These are phyloP conservation scores for Entomortierella lignicola DNA, from an alignment of 192 early-diverging fungal species.

Conservation along the genomic window DNA sequence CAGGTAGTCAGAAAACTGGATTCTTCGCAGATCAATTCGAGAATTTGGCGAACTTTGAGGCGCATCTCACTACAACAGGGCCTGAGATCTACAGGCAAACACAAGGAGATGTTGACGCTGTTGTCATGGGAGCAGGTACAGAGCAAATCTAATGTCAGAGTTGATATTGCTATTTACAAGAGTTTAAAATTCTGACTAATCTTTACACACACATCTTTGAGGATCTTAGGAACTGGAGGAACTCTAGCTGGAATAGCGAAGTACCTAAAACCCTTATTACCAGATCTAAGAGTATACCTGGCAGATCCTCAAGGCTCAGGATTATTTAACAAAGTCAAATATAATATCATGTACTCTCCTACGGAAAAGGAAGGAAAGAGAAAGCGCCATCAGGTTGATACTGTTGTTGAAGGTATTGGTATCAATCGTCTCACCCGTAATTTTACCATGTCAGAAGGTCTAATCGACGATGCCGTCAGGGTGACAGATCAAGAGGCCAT, in stretches of 20 bases:
- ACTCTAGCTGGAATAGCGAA: conserved; percentile 91
- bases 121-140: conserved; percentile 89
- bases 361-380: conserved; percentile 91
- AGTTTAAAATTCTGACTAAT: too few relatives aligned
- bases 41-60: conserved; percentile 84
- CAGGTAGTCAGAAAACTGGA: conserved; percentile 47
- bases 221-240: conserved; percentile 80
- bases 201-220: not conserved
- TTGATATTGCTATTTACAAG: too few relatives aligned
- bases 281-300: conserved; percentile 73
- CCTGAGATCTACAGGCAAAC: conserved; percentile 91
- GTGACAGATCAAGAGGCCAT: conserved; percentile 92
- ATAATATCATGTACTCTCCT: conserved; percentile 90
- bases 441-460: conserved; percentile 70
- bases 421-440: conserved; percentile 94
- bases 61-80: conserved; percentile 85
- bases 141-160: not conserved
- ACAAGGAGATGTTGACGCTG: conserved; percentile 75
- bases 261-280: conserved; percentile 80
- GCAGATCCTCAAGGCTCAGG: conserved; percentile 96
- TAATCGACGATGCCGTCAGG: conserved; percentile 83
- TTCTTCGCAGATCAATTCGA: conserved; percentile 97
- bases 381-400: conserved; percentile 95
- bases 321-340: conserved; percentile 90
- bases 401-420: conserved; percentile 96